phyloP scores from a whole-genome alignment of 2,329 filamentous ascomycete genomes.

The Lanzia echinophila region DNA sequence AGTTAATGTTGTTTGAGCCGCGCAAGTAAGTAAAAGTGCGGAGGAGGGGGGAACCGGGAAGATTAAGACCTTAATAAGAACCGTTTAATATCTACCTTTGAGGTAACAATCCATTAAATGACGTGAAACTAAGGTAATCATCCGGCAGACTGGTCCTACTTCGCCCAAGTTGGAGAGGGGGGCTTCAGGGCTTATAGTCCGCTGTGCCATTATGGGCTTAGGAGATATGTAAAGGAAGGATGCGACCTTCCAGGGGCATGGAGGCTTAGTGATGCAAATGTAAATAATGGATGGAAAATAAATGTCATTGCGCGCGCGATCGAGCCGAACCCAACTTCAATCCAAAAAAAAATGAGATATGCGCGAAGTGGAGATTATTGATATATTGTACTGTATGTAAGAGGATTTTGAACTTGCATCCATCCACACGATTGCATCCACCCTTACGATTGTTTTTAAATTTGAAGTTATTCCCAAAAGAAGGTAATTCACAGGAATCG shows the following conservation, averaged over 20 bases:
- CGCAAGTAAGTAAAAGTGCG: background rate
- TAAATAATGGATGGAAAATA: background rate
- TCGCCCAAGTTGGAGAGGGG: conserved; percentile 5
- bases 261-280: conserved; percentile 4
- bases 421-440: too few relatives aligned
- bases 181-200: conserved; percentile 4
- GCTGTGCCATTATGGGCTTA: conserved; percentile 7
- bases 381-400: background rate
- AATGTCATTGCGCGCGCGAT: background rate
- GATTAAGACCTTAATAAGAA: conserved; percentile 3
- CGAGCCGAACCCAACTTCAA: background rate
- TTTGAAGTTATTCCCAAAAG: too few relatives aligned
- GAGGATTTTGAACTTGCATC: too few relatives aligned
- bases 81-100: background rate
- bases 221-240: conserved; percentile 1
- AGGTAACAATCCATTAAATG: background rate
- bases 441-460: too few relatives aligned
- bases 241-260: background rate
- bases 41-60: background rate
- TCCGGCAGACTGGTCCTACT: conserved; percentile 2
- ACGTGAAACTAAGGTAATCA: background rate
- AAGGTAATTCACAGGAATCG: too few relatives aligned
- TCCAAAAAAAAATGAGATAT: background rate
- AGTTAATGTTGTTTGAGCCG: background rate
- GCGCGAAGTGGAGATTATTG: conserved; percentile 1